These are phyloP conservation scores for Exophiala sp. DNA, from an alignment of 2,329 filamentous ascomycete genomes.

Conservation along the genomic window DNA sequence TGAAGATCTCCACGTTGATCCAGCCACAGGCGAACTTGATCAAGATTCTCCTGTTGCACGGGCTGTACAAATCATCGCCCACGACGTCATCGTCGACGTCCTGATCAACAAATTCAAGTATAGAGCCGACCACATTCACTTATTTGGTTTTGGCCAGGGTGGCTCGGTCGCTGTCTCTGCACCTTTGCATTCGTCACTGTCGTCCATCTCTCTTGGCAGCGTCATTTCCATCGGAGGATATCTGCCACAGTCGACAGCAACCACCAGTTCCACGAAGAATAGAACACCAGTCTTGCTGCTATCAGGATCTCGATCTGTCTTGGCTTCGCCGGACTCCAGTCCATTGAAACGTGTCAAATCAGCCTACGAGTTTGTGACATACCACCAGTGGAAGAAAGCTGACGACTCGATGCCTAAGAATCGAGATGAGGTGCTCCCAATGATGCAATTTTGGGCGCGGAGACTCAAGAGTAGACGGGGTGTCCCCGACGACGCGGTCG, in stretches of 20 bases:
- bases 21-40: slow-evolving; percentile 42
- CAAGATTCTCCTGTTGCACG: slow-evolving; percentile 60
- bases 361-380: slow-evolving; percentile 64
- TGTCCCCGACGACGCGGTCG: slow-evolving; percentile 45
- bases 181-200: slow-evolving; percentile 43
- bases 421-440: slow-evolving; percentile 80
- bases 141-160: slow-evolving; percentile 67
- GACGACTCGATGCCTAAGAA: slow-evolving; percentile 80
- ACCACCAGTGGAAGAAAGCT: slow-evolving; percentile 64
- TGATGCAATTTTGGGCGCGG: slow-evolving; percentile 71
- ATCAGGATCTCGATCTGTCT: slow-evolving; percentile 36
- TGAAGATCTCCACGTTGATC: slow-evolving; percentile 59
- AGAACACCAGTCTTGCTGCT: slow-evolving; percentile 42
- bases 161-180: slow-evolving; percentile 60
- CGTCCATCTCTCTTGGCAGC: slow-evolving; percentile 34
- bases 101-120: slow-evolving; percentile 59
- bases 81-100: slow-evolving; percentile 50
- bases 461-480: slow-evolving; percentile 43
- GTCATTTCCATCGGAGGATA: slow-evolving; percentile 44
- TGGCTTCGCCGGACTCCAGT: slow-evolving; percentile 57
- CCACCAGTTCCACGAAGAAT: slow-evolving; percentile 33
- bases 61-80: slow-evolving; percentile 47
- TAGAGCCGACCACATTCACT: slow-evolving; percentile 55
- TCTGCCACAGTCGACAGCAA: slow-evolving; percentile 36
- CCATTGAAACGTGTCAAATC: slow-evolving; percentile 62